Percentiles rank a stretch among this genome's conserved stretches.
Evolutionary conservation across 345 rosid species (phyloP).

Genomic region (Syzygium aromaticum): DNA sequence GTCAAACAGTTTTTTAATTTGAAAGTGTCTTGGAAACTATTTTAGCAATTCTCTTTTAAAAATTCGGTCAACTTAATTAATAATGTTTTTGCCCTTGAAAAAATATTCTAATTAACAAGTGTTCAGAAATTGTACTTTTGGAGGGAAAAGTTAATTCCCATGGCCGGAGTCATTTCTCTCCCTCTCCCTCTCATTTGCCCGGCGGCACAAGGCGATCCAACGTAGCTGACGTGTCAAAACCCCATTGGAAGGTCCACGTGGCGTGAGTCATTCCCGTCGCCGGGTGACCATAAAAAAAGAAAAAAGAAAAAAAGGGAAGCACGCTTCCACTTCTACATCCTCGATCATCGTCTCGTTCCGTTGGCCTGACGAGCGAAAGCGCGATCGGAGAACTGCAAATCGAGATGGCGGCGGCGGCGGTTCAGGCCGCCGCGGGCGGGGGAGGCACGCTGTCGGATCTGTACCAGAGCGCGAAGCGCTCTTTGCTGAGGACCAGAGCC

Average conservation of each 20-base stretch:
- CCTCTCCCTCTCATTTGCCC: background rate
- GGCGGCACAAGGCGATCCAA: background rate
- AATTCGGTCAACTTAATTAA: background rate
- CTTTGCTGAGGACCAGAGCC: constrained; percentile 56
- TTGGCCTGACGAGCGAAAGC: background rate
- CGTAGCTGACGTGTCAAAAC: background rate
- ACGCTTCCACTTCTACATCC: background rate
- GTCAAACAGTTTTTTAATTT: background rate
- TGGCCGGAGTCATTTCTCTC: background rate
- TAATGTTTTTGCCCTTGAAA: background rate
- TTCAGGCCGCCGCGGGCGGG: constrained; percentile 19
- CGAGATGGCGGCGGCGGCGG: background rate
- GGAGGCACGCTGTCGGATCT: constrained; percentile 68
- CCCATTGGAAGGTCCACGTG: background rate
- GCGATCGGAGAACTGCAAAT: background rate
- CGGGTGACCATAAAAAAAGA: background rate
- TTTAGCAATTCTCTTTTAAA: background rate
- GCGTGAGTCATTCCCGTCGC: background rate
- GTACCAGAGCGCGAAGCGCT: constrained; percentile 49
- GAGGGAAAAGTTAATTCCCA: background rate
- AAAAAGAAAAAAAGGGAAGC: background rate
- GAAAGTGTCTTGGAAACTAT: background rate
- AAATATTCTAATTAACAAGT: background rate
- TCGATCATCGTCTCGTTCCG: background rate
- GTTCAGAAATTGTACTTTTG: background rate